These are phyloP conservation scores for Curvularia hawaiiensis DNA, from an alignment of 2,329 filamentous ascomycete genomes.

Conservation along the genomic window DNA sequence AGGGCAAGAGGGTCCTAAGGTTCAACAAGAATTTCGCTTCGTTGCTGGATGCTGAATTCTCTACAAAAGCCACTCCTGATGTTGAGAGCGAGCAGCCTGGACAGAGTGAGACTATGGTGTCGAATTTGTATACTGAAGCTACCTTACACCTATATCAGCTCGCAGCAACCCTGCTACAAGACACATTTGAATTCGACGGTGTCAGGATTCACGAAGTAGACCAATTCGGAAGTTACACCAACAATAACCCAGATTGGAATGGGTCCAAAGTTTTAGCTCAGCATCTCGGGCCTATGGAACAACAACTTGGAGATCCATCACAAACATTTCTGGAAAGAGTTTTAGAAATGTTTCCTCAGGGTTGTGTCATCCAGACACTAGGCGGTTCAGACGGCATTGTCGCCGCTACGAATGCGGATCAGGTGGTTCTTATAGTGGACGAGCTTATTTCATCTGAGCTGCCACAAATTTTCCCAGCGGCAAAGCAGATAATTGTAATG, in stretches of 20 bases:
- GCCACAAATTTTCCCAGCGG: slow-evolving; percentile 1
- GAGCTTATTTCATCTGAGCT: slow-evolving; percentile 2
- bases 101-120: slow-evolving; percentile 3
- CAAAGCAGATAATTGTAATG: slow-evolving; percentile 10
- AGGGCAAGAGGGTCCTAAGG: slow-evolving; percentile 8
- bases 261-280: slow-evolving; percentile 9
- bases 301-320: background rate
- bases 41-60: slow-evolving; percentile 3
- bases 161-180: slow-evolving; percentile 8
- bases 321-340: slow-evolving; percentile 1
- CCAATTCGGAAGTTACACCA: slow-evolving; percentile 2
- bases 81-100: background rate
- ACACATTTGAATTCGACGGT: slow-evolving; percentile 14
- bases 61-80: slow-evolving; percentile 1
- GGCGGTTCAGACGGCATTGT: slow-evolving; percentile 4
- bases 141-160: slow-evolving; percentile 9
- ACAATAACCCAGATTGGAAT: slow-evolving; percentile 12
- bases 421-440: slow-evolving; percentile 3
- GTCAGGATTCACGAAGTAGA: slow-evolving; percentile 11
- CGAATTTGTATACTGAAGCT: slow-evolving; percentile 9
- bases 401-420: slow-evolving; percentile 7
- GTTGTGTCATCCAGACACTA: slow-evolving; percentile 9
- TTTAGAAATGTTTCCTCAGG: slow-evolving; percentile 6
- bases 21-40: slow-evolving; percentile 13
- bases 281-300: slow-evolving; percentile 4